Evolutionary conservation across 108 stramenopile genomes (phyloP).

Genomic region (Nannochloropsis gaditana): DNA sequence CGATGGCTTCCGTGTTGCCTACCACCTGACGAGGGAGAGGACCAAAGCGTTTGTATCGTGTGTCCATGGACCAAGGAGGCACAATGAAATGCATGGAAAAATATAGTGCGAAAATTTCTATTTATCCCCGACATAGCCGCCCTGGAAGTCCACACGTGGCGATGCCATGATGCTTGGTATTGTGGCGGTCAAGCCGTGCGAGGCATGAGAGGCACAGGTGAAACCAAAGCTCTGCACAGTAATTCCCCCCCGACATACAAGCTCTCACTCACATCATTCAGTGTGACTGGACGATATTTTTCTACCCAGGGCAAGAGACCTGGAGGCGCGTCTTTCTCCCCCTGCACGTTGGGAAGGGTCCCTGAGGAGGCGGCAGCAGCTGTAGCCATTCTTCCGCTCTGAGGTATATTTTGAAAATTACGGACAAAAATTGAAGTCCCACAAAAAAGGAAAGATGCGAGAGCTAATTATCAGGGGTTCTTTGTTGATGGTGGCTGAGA

Average conservation of each 20-base stretch:
- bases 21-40: constrained; percentile 62
- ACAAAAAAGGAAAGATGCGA: too few relatives aligned
- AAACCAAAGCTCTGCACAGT: too few relatives aligned
- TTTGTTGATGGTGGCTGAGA: too few relatives aligned
- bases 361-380: neutral
- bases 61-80: neutral
- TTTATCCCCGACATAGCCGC: neutral
- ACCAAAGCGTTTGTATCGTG: neutral
- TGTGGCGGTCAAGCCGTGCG: neutral
- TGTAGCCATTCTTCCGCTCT: neutral
- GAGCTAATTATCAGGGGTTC: too few relatives aligned
- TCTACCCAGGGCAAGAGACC: constrained; percentile 84
- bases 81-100: neutral
- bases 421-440: too few relatives aligned
- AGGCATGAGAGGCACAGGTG: neutral
- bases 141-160: constrained; percentile 51
- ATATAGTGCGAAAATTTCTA: neutral
- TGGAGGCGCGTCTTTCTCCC: neutral
- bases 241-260: too few relatives aligned
- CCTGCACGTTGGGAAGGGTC: neutral
- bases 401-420: too few relatives aligned
- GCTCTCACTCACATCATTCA: constrained; percentile 43
- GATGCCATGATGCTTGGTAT: neutral
- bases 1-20: constrained; percentile 91
- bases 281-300: constrained; percentile 70